Conservation (phyloP, 495 filamentous ascomycete genomes). For the Lasiosphaeriaceae sp. region DNA sequence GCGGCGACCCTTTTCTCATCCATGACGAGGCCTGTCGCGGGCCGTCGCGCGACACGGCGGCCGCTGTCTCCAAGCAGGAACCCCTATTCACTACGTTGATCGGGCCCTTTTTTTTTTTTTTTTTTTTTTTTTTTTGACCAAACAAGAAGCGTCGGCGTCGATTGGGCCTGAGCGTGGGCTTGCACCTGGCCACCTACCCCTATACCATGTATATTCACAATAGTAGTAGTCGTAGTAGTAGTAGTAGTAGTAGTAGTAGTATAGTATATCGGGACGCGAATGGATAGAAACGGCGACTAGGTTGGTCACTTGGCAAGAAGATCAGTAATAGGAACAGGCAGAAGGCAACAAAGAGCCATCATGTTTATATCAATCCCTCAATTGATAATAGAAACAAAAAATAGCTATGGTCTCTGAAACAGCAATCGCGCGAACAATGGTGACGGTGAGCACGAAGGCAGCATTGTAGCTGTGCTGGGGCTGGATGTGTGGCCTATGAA, state of each 20-base stretch:
- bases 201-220: too few species aligned
- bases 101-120: too few species aligned
- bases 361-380: slow-evolving; percentile 8
- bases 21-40: slow-evolving; percentile 6
- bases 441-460: background rate
- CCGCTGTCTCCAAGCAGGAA: background rate
- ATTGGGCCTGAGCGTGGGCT: too few species aligned
- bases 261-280: too few species aligned
- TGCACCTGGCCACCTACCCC: too few species aligned
- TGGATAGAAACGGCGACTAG: background rate
- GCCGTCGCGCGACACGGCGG: background rate
- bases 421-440: background rate
- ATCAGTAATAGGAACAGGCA: slow-evolving; percentile 20
- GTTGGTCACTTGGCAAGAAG: slow-evolving; percentile 2
- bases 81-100: too few species aligned
- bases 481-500: slow-evolving; percentile 4
- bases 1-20: slow-evolving; percentile 22
- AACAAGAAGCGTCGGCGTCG: too few species aligned
- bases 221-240: too few species aligned
- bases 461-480: background rate
- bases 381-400: slow-evolving; percentile 11
- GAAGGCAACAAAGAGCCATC: background rate
- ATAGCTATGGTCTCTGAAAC: background rate
- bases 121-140: too few species aligned
- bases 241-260: too few species aligned